phyloP scores from a whole-genome alignment of 306 rosid genomes.

The Lathyrus sativus region DNA sequence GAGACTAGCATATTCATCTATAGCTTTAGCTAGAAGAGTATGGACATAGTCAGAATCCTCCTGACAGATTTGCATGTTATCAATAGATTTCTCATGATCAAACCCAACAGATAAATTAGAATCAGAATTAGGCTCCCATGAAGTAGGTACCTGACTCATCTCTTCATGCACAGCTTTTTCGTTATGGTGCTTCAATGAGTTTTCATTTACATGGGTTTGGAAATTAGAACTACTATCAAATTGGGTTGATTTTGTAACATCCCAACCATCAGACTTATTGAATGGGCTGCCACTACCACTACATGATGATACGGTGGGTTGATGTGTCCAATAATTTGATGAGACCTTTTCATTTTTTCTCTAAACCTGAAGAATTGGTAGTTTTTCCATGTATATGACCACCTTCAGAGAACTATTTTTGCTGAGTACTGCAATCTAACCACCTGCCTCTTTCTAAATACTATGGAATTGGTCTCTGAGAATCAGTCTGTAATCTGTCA shows the following conservation, averaged over 20 bases:
- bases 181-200: slow-evolving; percentile 42
- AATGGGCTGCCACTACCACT: slow-evolving; percentile 53
- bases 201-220: slow-evolving; percentile 61
- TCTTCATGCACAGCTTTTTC: slow-evolving; percentile 55
- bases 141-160: slow-evolving; percentile 53
- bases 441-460: no score
- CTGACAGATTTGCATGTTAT: slow-evolving; percentile 52
- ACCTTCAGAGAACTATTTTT: slow-evolving; percentile 57
- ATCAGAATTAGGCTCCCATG: slow-evolving; percentile 57
- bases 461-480: no score
- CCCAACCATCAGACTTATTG: slow-evolving; percentile 79
- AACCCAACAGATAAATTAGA: slow-evolving; percentile 53
- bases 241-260: slow-evolving; percentile 53
- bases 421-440: slow-evolving; percentile 67
- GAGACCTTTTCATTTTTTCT: slow-evolving; percentile 37
- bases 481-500: no score
- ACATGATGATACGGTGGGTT: slow-evolving; percentile 37
- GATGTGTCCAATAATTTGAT: slow-evolving; percentile 40
- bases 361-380: slow-evolving; percentile 41
- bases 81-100: slow-evolving; percentile 54
- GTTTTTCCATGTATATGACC: slow-evolving; percentile 51
- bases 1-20: no score
- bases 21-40: slow-evolving; percentile 93
- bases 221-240: slow-evolving; percentile 51
- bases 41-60: slow-evolving; percentile 79